These are phyloP conservation scores for Suillus lakei DNA, from an alignment of 768 basidiomycete genomes.

Conservation along the genomic window DNA sequence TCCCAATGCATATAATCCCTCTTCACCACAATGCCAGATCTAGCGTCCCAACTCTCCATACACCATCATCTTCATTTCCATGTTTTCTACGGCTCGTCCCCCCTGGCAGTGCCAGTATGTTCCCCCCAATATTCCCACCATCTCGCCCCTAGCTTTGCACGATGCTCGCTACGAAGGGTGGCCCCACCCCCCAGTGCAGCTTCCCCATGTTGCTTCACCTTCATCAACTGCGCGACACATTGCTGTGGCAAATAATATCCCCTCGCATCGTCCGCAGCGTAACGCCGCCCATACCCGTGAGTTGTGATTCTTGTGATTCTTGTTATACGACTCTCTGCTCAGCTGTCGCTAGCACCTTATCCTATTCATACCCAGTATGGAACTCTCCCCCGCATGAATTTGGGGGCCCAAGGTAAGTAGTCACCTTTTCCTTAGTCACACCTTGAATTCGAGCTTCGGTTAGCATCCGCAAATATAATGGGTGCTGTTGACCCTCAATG, in stretches of 20 bases:
- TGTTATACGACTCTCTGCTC: background rate
- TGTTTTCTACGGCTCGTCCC: background rate
- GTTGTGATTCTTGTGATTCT: background rate
- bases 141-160: background rate
- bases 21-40: too few species aligned
- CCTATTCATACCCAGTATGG: background rate
- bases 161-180: constrained; percentile 8
- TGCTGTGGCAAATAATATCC: background rate
- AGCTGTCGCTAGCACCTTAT: background rate
- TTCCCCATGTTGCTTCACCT: background rate
- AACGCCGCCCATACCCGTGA: background rate
- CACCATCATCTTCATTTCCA: background rate
- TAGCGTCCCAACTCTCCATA: too few species aligned
- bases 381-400: too few species aligned
- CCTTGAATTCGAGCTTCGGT: background rate
- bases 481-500: background rate
- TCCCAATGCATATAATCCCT: too few species aligned
- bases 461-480: background rate
- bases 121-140: background rate
- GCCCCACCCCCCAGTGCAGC: background rate
- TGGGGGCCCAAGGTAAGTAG: background rate
- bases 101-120: background rate
- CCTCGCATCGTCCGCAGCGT: background rate
- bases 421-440: background rate
- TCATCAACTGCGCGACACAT: background rate